phyloP scores from a whole-genome alignment of 78 protist genomes.

The Emiliania huxleyi region DNA sequence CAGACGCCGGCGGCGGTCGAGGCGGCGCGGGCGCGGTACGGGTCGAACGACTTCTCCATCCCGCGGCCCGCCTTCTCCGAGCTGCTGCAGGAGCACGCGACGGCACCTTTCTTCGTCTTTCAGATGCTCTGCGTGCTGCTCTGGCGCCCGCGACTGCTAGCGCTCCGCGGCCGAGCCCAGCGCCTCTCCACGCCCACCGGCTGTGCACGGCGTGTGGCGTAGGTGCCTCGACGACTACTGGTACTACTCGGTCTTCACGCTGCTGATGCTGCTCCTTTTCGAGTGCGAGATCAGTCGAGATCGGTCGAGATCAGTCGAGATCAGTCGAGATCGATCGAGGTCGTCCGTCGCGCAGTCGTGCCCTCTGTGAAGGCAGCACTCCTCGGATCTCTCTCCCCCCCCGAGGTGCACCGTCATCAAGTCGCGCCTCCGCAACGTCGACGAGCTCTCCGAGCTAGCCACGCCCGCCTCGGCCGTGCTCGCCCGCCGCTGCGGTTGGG shows the following conservation, averaged over 20 bases:
- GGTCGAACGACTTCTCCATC: conserved; percentile 57
- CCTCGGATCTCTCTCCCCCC: too few relatives aligned
- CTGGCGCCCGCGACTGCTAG: conserved; percentile 64
- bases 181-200: too few relatives aligned
- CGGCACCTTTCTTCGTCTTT: conserved; percentile 98
- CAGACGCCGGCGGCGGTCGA: not conserved
- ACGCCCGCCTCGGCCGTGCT: not conserved
- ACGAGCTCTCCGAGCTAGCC: conserved; percentile 29
- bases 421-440: conserved; percentile 58
- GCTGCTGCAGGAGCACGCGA: conserved; percentile 87
- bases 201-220: too few relatives aligned
- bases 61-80: conserved; percentile 88
- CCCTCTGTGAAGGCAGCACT: too few relatives aligned
- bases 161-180: not conserved
- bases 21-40: not conserved
- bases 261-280: conserved; percentile 85
- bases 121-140: conserved; percentile 91
- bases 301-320: too few relatives aligned
- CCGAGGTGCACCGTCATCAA: conserved; percentile 86
- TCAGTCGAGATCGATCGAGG: too few relatives aligned
- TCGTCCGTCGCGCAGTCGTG: too few relatives aligned
- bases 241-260: conserved; percentile 90
- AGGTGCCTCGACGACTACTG: conserved; percentile 86
- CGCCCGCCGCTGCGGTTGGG: conserved; percentile 24
- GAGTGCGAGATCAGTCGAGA: too few relatives aligned